Evolutionary conservation across 257 asterid species (phyloP), one percentile per base, ranked within the genome.

Genomic region (Thymus mandschuricus): DNA sequence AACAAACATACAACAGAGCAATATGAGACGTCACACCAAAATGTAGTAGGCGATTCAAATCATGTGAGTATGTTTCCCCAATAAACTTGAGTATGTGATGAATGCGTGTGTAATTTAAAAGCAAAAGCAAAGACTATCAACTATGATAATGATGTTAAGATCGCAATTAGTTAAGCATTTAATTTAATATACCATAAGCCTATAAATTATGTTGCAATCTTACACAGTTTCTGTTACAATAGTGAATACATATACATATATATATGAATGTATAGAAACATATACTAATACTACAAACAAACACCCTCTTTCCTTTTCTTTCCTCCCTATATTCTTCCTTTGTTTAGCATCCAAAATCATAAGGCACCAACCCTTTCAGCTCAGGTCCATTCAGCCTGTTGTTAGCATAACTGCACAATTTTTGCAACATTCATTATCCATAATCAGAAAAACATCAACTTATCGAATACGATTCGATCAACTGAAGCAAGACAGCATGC

Each of bases 281-380:
- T 71, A 40, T 21, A 21, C 21, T 21, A 21, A 21, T 21, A 21
- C 21, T 21, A 21, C 21, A 21, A 75, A 73, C n/a, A 43, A 54
- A 50, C 34, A 6, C 6, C 38, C 11, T 5, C 13, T 41, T 41
- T 38, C 12, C 6, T 43, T 31, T 6, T 41, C 21, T 21, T 21
- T 21, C 21, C 21, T 21, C 45, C 46, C 50, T 41, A 70, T 49
- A 35, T 35, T 35, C 48, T 43, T 45, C 58, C 63, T 34, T 9
- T n/a, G 74, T 67, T 85, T 64, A 85, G 92, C 98, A 92, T 56
- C 95, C 97, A 15, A 92, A 92, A 80, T 92, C 98, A 11, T 89
- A 90, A 1, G 92, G 74, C 72, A 83, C 98, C 86, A 92, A 76
- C 54, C 98, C 98, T 70, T 89, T 86, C 84, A 89, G 78, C 83